Percentiles rank a stretch among this genome's conserved stretches.
Conservation (phyloP, 306 rosid species). For the Lathyrus tuberosus region DNA sequence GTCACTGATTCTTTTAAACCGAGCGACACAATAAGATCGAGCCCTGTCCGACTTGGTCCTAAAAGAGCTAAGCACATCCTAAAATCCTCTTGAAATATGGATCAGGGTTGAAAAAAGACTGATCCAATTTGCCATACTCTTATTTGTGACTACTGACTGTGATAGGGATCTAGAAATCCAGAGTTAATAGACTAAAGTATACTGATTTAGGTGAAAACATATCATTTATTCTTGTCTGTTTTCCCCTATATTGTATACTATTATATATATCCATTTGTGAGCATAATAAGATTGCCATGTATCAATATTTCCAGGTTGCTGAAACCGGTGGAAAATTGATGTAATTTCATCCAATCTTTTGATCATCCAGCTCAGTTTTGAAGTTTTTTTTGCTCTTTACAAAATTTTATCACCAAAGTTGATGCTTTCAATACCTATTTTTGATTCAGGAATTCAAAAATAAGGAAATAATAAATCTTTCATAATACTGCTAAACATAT, state of each 20-base stretch:
- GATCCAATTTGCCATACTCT: slow-evolving; percentile 59
- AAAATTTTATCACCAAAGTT: slow-evolving; percentile 41
- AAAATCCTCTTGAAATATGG: slow-evolving; percentile 64
- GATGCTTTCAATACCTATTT: slow-evolving; percentile 39
- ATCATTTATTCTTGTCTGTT: slow-evolving; percentile 33
- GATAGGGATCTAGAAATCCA: slow-evolving; percentile 55
- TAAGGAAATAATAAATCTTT: slow-evolving; percentile 13
- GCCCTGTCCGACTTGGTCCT: slow-evolving; percentile 75
- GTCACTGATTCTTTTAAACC: slow-evolving; percentile 47
- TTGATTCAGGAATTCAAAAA: slow-evolving; percentile 42
- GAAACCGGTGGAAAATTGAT: slow-evolving; percentile 47
- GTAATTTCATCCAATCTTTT: slow-evolving; percentile 37
- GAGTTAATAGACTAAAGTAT: slow-evolving; percentile 65
- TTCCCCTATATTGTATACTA: slow-evolving; percentile 22
- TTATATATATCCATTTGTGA: slow-evolving; percentile 37
- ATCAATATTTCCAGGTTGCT: slow-evolving; percentile 47
- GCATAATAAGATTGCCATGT: slow-evolving; percentile 44
- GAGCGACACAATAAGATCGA: slow-evolving; percentile 55
- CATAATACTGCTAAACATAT: slow-evolving; percentile 10
- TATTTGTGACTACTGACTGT: slow-evolving; percentile 49
- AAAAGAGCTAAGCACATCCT: slow-evolving; percentile 78
- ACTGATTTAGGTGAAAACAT: slow-evolving; percentile 67
- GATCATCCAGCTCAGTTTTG: slow-evolving; percentile 33
- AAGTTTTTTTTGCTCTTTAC: slow-evolving; percentile 36
- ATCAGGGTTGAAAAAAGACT: slow-evolving; percentile 48